These are phyloP conservation scores for Triticum timopheevii DNA, from an alignment of 176 grass and related monocot species.

Conservation along the genomic window DNA sequence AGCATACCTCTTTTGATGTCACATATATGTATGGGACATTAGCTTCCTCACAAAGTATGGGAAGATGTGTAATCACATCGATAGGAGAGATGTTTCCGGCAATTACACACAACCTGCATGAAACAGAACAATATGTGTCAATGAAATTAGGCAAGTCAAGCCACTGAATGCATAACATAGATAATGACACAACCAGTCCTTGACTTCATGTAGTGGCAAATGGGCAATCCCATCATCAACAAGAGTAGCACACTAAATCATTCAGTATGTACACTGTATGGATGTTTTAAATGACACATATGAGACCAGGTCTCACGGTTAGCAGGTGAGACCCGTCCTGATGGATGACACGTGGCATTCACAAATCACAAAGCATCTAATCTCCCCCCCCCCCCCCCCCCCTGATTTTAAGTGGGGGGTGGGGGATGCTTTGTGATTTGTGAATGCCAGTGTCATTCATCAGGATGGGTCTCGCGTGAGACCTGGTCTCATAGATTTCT, in stretches of 20 bases:
- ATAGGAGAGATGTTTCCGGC: conserved; percentile 96
- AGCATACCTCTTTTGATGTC: conserved; percentile 56
- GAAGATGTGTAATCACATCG: conserved; percentile 92
- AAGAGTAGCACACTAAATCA: background rate
- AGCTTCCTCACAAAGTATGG: conserved; percentile 86
- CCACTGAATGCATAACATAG: background rate
- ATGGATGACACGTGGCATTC: too few relatives aligned
- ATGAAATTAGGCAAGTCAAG: background rate
- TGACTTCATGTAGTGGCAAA: background rate
- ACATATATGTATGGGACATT: conserved; percentile 84
- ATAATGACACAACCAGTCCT: background rate
- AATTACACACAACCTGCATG: conserved; percentile 76
- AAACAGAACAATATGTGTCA: background rate
- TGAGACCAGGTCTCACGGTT: background rate
- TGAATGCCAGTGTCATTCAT: too few relatives aligned
- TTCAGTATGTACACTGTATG: background rate
- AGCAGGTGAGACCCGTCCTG: too few relatives aligned
- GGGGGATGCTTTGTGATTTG: too few relatives aligned
- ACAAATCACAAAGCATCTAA: too few relatives aligned
- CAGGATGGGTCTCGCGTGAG: too few relatives aligned
- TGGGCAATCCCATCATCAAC: background rate
- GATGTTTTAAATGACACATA: background rate
- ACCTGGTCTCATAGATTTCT: too few relatives aligned
- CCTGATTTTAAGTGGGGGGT: too few relatives aligned
- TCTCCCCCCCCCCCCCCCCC: too few relatives aligned